Conservation (phyloP, 768 basidiomycete species). For the Rossbeevera mucosa region DNA sequence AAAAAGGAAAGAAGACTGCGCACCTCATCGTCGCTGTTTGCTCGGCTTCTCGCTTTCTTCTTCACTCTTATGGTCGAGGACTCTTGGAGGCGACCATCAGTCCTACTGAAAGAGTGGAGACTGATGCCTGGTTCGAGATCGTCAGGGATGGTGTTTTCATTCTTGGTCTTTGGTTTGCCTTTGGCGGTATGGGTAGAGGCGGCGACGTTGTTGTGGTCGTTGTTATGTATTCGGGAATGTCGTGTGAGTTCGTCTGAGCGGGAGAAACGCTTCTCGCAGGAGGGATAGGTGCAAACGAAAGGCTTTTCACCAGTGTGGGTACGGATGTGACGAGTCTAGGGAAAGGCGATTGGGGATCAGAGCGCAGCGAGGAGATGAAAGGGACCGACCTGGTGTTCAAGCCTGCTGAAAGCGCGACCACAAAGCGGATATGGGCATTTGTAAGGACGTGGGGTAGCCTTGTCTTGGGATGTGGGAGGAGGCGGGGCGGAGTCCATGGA, state of each 20-base stretch:
- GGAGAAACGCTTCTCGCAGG: conserved; percentile 98
- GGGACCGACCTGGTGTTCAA: conserved; percentile 84
- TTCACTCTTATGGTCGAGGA: conserved; percentile 41
- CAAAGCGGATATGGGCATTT: conserved; percentile 93
- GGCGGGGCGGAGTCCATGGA: conserved; percentile 23
- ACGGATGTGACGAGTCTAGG: conserved; percentile 92
- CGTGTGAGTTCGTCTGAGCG: conserved; percentile 98
- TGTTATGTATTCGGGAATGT: conserved; percentile 89
- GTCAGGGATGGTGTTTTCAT: conserved; percentile 22
- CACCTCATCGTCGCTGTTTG: conserved; percentile 83
- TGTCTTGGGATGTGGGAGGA: conserved; percentile 28
- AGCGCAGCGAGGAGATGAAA: conserved; percentile 10
- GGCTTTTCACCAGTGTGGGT: conserved; percentile 99
- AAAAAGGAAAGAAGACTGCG: conserved; percentile 22
- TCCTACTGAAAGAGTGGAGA: conserved; percentile 23
- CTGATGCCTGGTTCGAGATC: conserved; percentile 23
- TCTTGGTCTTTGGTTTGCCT: conserved; percentile 28
- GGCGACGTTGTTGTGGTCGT: conserved; percentile 37
- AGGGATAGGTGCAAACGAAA: conserved; percentile 83
- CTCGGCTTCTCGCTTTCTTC: conserved; percentile 76
- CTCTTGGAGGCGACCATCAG: conserved; percentile 21
- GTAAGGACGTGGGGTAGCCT: conserved; percentile 69
- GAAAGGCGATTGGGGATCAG: conserved; percentile 14
- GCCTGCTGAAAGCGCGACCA: conserved; percentile 90
- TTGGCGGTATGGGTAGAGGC: conserved; percentile 23